These are phyloP conservation scores for Metschnikowia noctiluminum DNA, from an alignment of 805 yeast species.

Conservation along the genomic window DNA sequence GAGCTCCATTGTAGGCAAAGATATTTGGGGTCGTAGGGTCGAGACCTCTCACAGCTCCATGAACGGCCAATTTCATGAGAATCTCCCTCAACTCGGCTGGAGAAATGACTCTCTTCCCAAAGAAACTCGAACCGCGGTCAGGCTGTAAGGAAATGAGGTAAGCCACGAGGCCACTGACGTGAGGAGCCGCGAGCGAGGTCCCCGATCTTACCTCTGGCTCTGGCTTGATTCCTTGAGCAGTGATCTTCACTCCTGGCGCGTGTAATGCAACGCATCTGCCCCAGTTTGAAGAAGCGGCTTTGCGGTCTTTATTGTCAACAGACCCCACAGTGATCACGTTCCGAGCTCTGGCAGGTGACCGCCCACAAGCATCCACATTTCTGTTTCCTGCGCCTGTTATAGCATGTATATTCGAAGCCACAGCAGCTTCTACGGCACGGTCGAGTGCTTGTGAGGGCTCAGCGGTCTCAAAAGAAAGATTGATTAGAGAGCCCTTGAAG, in stretches of 20 bases:
- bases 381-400: conserved; percentile 98
- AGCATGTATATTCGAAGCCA: conserved; percentile 81
- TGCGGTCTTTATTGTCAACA: conserved; percentile 77
- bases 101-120: conserved; percentile 43
- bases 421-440: conserved; percentile 86
- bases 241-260: conserved; percentile 91
- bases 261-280: conserved; percentile 95
- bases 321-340: conserved; percentile 94
- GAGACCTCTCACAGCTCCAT: conserved; percentile 44
- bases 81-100: conserved; percentile 39
- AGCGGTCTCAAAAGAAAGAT: conserved; percentile 90
- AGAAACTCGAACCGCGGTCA: conserved; percentile 15
- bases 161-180: conserved; percentile 67
- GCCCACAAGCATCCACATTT: conserved; percentile 86
- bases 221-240: conserved; percentile 41
- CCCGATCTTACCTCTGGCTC: conserved; percentile 47
- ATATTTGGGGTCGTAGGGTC: conserved; percentile 60
- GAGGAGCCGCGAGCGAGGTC: conserved; percentile 80
- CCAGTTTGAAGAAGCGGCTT: conserved; percentile 94
- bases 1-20: conserved; percentile 39
- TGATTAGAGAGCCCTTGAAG: conserved; percentile 82
- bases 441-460: conserved; percentile 86
- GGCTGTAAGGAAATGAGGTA: conserved; percentile 38
- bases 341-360: conserved; percentile 87
- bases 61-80: conserved; percentile 45